Conservation (phyloP, 257 asterid species). For the Marsdenia floribunda region DNA sequence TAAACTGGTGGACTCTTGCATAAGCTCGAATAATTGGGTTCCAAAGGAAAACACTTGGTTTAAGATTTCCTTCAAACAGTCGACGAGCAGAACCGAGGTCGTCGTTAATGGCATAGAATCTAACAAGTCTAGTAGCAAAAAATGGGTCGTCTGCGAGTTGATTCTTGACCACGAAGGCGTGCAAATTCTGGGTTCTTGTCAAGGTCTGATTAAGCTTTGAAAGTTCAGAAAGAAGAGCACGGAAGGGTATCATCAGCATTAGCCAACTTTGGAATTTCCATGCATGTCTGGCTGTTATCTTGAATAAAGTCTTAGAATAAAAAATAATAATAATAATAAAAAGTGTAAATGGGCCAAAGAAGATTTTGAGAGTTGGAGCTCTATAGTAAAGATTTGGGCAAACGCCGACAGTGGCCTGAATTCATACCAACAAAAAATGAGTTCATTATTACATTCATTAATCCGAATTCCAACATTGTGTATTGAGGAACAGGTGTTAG, state of each 20-base stretch:
- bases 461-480: no score
- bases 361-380: no score
- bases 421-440: no score
- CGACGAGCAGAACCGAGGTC: conserved; percentile 60
- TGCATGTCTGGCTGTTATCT: no score
- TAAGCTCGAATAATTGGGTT: conserved; percentile 78
- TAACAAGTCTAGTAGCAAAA: conserved; percentile 51
- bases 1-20: conserved; percentile 46
- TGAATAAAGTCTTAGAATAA: no score
- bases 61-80: conserved; percentile 65
- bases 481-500: no score
- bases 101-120: conserved; percentile 54
- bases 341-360: no score
- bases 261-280: no score
- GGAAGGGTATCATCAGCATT: conserved; percentile 24
- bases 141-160: conserved; percentile 56
- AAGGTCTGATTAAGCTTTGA: conserved; percentile 44
- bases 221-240: conserved; percentile 39
- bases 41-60: conserved; percentile 63
- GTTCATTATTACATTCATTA: no score
- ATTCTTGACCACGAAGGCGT: conserved; percentile 39
- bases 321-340: no score
- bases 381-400: no score
- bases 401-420: no score
- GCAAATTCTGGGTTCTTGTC: conserved; percentile 46